Evolutionary conservation across 164 flowering plant genomes (phyloP), one percentile per base, ranked within the genome.

Genomic region (Macadamia tetraphylla): DNA sequence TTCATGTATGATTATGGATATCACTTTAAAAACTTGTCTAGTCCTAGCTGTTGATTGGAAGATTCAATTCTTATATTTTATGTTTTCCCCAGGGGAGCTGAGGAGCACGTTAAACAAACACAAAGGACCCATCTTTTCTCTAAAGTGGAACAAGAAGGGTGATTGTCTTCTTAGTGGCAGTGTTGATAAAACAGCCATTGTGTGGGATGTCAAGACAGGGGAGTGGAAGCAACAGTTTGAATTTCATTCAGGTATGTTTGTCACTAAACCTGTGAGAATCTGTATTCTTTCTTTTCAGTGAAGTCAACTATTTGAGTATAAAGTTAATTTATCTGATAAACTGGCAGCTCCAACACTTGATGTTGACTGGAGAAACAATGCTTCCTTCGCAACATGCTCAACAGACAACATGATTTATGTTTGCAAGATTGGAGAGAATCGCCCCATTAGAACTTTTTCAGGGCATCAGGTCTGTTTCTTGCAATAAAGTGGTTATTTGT

Each of bases 131-230:
- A 81, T 94, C 68, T 94, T 94, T 72, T 85, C 97, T 73, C 77
- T 94, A 67, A 94, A 92, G 83, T 94, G 99, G 99, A 94, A 92
- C 86, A 94, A 87, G 82, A 94, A 90, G 76, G 99, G 99, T 63
- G 98, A 94, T 76, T 87, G 76, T 75, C 90, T 94, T 80, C 94
- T 94, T 30, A 94, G 94, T 70, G 99, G 98, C 64, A 94, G 99
- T 73, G 92, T 88, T 53, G 99, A 94, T 79, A 87, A 84, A 84
- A 92, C 98, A 70, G 94, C 98, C 63, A 92, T 94, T 63, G 98
- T 94, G 42, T 94, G 99, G 99, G 99, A 94, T 74, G 87, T 83
- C 55, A 92, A 87, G 82, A 80, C 92, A 48, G 96, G 89, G 64
- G 96, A 89, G 71, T 83, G 87, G 84, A 92, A 88, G 71, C 99